These are phyloP conservation scores for Inosperma sp. DNA, from an alignment of 768 basidiomycete genomes.

Conservation along the genomic window DNA sequence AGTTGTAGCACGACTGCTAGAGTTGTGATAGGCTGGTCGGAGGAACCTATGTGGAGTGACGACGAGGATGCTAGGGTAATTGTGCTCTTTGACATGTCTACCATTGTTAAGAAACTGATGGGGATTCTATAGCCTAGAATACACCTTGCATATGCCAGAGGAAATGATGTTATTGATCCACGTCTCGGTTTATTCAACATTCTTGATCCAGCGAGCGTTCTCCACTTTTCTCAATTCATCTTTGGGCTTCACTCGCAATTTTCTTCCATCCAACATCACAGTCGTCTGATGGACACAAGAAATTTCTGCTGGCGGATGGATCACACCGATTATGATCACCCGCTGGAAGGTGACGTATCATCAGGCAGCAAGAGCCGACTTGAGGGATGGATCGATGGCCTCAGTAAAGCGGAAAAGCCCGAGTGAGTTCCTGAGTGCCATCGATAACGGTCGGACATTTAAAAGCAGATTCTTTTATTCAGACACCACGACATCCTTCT, in stretches of 20 bases:
- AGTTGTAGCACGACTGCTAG: not conserved
- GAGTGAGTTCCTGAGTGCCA: not conserved
- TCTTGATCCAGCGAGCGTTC: not conserved
- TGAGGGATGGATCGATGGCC: not conserved
- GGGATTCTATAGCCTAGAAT: constrained; percentile 4
- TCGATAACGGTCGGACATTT: not conserved
- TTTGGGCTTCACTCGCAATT: not conserved
- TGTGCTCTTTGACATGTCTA: too few species aligned
- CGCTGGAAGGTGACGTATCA: too few species aligned
- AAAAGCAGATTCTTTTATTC: not conserved
- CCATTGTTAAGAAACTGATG: too few species aligned
- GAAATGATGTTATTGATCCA: not conserved
- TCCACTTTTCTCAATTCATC: not conserved
- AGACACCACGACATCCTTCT: not conserved
- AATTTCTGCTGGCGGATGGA: constrained; percentile 2
- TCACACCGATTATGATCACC: not conserved
- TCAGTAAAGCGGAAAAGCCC: not conserved
- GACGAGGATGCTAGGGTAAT: not conserved
- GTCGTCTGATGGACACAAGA: not conserved
- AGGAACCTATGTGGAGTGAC: not conserved
- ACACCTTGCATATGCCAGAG: not conserved
- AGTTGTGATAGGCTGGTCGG: not conserved
- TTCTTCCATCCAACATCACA: not conserved
- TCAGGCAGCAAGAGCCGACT: not conserved
- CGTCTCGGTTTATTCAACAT: constrained; percentile 2